Conservation (phyloP, 1,139 yeast genomes). For the Sugiyamaella neomexicana region DNA sequence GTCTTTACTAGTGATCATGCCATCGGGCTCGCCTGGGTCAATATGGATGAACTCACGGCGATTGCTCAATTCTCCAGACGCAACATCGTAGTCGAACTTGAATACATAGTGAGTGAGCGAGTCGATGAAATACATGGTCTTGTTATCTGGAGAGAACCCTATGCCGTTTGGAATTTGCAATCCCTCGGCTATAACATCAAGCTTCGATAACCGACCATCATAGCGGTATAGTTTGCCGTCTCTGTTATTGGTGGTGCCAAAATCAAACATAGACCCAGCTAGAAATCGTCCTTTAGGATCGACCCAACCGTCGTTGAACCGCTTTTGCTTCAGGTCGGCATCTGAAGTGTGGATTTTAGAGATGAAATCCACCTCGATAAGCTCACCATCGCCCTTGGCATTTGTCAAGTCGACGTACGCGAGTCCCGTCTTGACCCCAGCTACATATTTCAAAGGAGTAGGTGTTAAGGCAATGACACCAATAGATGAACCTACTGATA, state of each 20-base stretch:
- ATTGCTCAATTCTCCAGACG: constrained; percentile 49
- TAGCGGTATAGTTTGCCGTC: constrained; percentile 37
- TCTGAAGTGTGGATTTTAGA: constrained; percentile 23
- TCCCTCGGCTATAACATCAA: constrained; percentile 22
- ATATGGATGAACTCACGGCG: constrained; percentile 40
- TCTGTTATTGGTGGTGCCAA: constrained; percentile 24
- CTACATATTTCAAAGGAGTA: constrained; percentile 34
- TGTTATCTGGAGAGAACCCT: constrained; percentile 58
- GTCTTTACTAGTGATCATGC: constrained; percentile 61
- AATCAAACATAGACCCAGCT: constrained; percentile 37
- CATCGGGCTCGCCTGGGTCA: constrained; percentile 60
- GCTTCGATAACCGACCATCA: constrained; percentile 3
- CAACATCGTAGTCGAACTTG: constrained; percentile 58
- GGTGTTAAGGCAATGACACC: constrained; percentile 39
- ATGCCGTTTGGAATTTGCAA: constrained; percentile 59
- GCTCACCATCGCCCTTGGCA: constrained; percentile 28
- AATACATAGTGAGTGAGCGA: constrained; percentile 60
- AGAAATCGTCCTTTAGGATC: constrained; percentile 41
- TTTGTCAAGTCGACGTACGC: constrained; percentile 33
- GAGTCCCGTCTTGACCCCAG: constrained; percentile 37
- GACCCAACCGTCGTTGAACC: constrained; percentile 41
- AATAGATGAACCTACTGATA: constrained; percentile 28
- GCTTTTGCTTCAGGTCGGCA: constrained; percentile 20
- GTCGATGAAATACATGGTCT: constrained; percentile 68
- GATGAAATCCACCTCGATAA: constrained; percentile 23